Conservation (phyloP, 495 filamentous ascomycete species). For the Aspergillus funiculosus region DNA sequence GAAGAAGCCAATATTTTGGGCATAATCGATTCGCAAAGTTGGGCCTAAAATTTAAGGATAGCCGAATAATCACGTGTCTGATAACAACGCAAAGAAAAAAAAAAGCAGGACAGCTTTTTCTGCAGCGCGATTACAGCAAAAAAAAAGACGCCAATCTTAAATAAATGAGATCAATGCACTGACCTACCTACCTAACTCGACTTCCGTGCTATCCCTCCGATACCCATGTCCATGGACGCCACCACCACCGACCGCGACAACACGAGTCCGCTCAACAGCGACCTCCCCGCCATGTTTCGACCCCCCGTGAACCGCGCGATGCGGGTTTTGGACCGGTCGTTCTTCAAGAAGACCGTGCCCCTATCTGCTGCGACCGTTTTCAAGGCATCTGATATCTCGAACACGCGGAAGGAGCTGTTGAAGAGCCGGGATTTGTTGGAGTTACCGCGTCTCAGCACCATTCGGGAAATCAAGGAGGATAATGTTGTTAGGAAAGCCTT, state of each 20-base stretch:
- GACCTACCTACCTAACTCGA: no score
- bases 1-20: neutral
- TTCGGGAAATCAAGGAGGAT: constrained; percentile 49
- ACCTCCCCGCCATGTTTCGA: constrained; percentile 56
- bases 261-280: constrained; percentile 19
- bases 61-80: constrained; percentile 14
- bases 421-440: constrained; percentile 55
- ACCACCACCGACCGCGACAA: constrained; percentile 15
- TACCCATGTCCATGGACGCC: constrained; percentile 30
- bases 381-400: constrained; percentile 64
- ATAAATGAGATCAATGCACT: no score
- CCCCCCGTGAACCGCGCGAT: constrained; percentile 80
- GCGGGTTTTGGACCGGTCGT: constrained; percentile 69
- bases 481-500: constrained; percentile 60
- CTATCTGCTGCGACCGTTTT: constrained; percentile 73
- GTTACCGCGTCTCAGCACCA: constrained; percentile 51
- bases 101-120: neutral
- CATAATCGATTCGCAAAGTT: neutral
- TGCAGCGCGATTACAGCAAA: no score
- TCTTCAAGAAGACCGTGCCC: constrained; percentile 70
- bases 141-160: constrained; percentile 2
- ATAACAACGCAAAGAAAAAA: constrained; percentile 13
- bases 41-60: neutral
- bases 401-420: constrained; percentile 54
- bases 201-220: no score